phyloP scores from a whole-genome alignment of 306 rosid species.

The Ormosia emarginata region DNA sequence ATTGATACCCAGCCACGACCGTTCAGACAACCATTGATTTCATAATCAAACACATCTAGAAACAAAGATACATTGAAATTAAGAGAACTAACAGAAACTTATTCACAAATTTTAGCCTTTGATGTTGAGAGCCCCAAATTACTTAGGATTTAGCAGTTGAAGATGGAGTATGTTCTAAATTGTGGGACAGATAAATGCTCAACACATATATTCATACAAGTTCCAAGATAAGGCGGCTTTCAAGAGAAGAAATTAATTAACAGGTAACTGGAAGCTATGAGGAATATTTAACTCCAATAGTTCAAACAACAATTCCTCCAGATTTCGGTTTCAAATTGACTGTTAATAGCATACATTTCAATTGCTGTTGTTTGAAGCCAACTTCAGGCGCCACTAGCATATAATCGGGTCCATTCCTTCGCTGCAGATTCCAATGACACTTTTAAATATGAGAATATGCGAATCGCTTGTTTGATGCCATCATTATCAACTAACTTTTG shows the following conservation, averaged over 20 bases:
- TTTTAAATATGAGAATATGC: neutral
- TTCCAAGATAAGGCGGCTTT: constrained; percentile 32
- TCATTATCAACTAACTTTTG: neutral
- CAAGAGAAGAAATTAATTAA: constrained; percentile 27
- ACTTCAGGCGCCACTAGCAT: constrained; percentile 72
- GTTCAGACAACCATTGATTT: neutral
- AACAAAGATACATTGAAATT: neutral
- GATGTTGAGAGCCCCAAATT: neutral
- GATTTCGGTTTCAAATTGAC: constrained; percentile 39
- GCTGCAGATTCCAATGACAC: constrained; percentile 46
- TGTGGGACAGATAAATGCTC: constrained; percentile 4
- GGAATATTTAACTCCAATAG: constrained; percentile 28
- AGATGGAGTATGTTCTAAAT: constrained; percentile 4
- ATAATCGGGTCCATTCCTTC: constrained; percentile 86
- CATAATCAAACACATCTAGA: neutral
- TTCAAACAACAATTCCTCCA: constrained; percentile 42
- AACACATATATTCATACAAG: constrained; percentile 33
- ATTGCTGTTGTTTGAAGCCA: constrained; percentile 36
- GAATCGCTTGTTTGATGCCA: neutral
- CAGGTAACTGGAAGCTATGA: constrained; percentile 35
- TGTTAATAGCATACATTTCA: constrained; percentile 40
- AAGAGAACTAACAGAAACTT: neutral
- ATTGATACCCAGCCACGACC: neutral
- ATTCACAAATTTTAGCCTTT: neutral
- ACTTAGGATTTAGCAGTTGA: constrained; percentile 14